Evolutionary conservation across 2,329 filamentous ascomycete genomes (phyloP).

Genomic region (Clathrospora elynae): DNA sequence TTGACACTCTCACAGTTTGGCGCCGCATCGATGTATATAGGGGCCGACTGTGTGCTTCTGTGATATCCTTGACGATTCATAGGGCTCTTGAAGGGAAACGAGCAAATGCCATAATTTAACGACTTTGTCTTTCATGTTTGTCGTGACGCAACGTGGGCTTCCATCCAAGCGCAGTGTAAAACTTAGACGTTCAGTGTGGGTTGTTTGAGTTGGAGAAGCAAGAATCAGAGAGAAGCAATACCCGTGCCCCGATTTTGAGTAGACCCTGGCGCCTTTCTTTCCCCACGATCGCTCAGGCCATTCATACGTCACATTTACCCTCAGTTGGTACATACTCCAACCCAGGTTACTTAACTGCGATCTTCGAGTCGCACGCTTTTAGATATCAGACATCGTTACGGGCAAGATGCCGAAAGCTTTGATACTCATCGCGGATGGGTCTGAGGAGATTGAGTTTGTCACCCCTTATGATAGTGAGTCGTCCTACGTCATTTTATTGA

Average conservation of each 20-base stretch:
- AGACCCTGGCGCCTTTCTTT: slow-evolving; percentile 5
- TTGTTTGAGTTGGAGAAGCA: neutral
- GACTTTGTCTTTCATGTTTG: neutral
- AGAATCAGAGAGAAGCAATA: neutral
- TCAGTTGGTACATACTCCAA: neutral
- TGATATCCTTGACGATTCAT: slow-evolving; percentile 19
- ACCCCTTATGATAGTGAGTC: slow-evolving; percentile 51
- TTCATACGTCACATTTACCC: slow-evolving; percentile 15
- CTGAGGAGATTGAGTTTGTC: slow-evolving; percentile 51
- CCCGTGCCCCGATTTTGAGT: neutral
- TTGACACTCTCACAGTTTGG: slow-evolving; percentile 1
- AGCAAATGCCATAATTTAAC: slow-evolving; percentile 15
- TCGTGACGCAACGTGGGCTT: neutral
- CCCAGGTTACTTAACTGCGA: neutral
- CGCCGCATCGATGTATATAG: slow-evolving; percentile 16
- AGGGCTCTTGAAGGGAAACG: slow-evolving; percentile 3
- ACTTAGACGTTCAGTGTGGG: neutral
- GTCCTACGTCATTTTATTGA: too few relatives aligned
- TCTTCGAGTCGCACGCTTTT: neutral
- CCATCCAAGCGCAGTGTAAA: neutral
- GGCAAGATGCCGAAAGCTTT: slow-evolving; percentile 46
- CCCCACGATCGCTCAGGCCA: slow-evolving; percentile 8
- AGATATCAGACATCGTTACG: too few relatives aligned
- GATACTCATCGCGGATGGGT: slow-evolving; percentile 48
- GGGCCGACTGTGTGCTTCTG: slow-evolving; percentile 8